Percentiles rank a stretch among this genome's conserved stretches.
Evolutionary conservation across 2,329 filamentous ascomycete species (phyloP).

Genomic region (Neonectria punicea): DNA sequence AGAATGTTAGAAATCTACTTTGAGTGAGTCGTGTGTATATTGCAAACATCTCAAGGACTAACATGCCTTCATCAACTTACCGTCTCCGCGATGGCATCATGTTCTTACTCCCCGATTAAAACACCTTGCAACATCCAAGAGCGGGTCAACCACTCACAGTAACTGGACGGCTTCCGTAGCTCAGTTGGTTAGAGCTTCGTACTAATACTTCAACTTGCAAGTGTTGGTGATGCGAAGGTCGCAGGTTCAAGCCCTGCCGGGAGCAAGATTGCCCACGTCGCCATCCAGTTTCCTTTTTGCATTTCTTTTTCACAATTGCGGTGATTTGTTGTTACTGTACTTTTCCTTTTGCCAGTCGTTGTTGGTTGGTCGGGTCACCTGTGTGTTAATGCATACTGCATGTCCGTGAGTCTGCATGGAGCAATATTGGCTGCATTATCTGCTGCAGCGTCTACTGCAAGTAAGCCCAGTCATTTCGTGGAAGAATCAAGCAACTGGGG

Average conservation of each 20-base stretch:
- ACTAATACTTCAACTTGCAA: conserved; percentile 43
- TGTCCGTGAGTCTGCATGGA: background rate
- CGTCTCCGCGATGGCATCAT: background rate
- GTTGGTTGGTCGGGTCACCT: background rate
- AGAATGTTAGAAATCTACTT: background rate
- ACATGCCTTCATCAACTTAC: background rate
- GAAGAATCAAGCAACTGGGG: background rate
- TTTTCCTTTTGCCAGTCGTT: background rate
- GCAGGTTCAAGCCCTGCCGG: conserved; percentile 48
- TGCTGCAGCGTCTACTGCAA: background rate
- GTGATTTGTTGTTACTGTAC: background rate
- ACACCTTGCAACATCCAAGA: background rate
- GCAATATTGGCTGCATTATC: background rate
- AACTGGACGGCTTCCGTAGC: conserved; percentile 45
- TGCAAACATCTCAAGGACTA: background rate
- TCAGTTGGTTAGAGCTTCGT: conserved; percentile 49
- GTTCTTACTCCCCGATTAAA: conserved; percentile 7
- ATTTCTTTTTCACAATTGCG: background rate
- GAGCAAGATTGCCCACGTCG: conserved; percentile 40
- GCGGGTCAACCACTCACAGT: conserved; percentile 12
- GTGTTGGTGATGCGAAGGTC: conserved; percentile 45
- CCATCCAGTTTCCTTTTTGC: conserved; percentile 32
- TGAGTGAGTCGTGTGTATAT: background rate
- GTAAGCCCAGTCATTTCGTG: no score
- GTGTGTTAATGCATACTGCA: background rate